These are phyloP conservation scores for Cucurbitaria berberidis DNA, from an alignment of 2,329 filamentous ascomycete species.

Conservation along the genomic window DNA sequence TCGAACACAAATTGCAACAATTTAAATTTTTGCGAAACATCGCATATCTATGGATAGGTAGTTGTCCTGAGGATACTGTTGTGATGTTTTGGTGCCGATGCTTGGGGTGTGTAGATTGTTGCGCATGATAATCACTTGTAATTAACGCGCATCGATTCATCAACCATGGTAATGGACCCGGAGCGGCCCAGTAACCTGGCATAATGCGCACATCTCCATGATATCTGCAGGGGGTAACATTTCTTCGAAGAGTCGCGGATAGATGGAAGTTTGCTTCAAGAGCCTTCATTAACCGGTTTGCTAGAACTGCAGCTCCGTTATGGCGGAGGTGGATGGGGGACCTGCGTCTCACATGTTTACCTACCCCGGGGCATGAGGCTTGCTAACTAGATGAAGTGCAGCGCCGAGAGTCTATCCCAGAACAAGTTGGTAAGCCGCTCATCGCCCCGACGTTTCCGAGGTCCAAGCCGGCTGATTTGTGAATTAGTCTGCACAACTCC, in stretches of 20 bases:
- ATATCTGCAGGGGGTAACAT: too few species aligned
- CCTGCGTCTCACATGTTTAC: slow-evolving; percentile 22
- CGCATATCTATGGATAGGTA: too few species aligned
- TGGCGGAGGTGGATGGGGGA: slow-evolving; percentile 11
- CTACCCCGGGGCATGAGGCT: slow-evolving; percentile 18
- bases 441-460: slow-evolving; percentile 16
- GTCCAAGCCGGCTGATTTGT: slow-evolving; percentile 35
- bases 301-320: slow-evolving; percentile 1
- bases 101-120: slow-evolving; percentile 5
- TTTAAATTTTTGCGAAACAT: too few species aligned
- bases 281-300: slow-evolving; percentile 7
- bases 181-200: slow-evolving; percentile 18
- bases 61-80: not conserved
- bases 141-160: slow-evolving; percentile 11
- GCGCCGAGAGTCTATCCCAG: slow-evolving; percentile 16
- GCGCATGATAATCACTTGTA: slow-evolving; percentile 13
- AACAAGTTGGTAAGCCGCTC: slow-evolving; percentile 4
- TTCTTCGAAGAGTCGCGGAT: not conserved
- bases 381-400: slow-evolving; percentile 10
- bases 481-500: slow-evolving; percentile 20
- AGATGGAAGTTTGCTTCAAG: too few species aligned
- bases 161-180: slow-evolving; percentile 10
- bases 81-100: slow-evolving; percentile 32
- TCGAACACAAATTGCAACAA: not conserved
- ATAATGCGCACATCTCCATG: slow-evolving; percentile 1